These are phyloP conservation scores for Huntiella savannae DNA, from an alignment of 2,329 filamentous ascomycete genomes.

Conservation along the genomic window DNA sequence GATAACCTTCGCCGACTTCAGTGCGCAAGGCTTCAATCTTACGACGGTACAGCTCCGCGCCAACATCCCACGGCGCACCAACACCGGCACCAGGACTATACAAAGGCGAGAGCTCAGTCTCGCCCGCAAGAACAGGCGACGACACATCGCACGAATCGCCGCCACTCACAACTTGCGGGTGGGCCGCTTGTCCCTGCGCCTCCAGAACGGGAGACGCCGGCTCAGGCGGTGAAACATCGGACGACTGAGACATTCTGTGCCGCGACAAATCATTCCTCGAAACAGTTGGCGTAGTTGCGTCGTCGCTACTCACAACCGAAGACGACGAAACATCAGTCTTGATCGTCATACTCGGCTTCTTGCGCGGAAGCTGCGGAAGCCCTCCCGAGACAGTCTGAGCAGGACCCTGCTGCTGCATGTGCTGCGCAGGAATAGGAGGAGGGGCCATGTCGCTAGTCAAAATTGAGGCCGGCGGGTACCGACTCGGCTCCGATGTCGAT, in stretches of 20 bases:
- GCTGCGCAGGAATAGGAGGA: slow-evolving; percentile 4
- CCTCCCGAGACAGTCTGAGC: slow-evolving; percentile 1
- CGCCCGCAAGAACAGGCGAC: slow-evolving; percentile 2
- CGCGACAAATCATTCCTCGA: not conserved
- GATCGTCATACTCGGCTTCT: slow-evolving; percentile 4
- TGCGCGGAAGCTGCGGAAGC: slow-evolving; percentile 1
- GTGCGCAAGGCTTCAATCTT: slow-evolving; percentile 74
- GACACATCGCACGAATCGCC: slow-evolving; percentile 8
- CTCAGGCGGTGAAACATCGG: slow-evolving; percentile 9
- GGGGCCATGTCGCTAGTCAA: slow-evolving; percentile 7
- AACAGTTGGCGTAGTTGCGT: slow-evolving; percentile 1
- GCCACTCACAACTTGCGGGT: slow-evolving; percentile 6
- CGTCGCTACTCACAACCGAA: not conserved
- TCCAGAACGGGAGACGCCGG: slow-evolving; percentile 8
- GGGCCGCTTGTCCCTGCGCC: slow-evolving; percentile 2
- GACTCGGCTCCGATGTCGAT: slow-evolving; percentile 29
- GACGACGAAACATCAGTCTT: not conserved
- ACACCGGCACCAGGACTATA: slow-evolving; percentile 19
- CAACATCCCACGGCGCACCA: slow-evolving; percentile 41
- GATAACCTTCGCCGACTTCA: slow-evolving; percentile 72
- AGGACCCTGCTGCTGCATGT: not conserved
- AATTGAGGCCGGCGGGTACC: slow-evolving; percentile 3
- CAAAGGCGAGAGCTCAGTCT: slow-evolving; percentile 8
- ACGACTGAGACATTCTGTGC: slow-evolving; percentile 11
- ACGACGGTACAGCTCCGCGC: slow-evolving; percentile 64